Evolutionary conservation across 2,329 filamentous ascomycete species (phyloP).

Genomic region (Arthrobotrys conoides): DNA sequence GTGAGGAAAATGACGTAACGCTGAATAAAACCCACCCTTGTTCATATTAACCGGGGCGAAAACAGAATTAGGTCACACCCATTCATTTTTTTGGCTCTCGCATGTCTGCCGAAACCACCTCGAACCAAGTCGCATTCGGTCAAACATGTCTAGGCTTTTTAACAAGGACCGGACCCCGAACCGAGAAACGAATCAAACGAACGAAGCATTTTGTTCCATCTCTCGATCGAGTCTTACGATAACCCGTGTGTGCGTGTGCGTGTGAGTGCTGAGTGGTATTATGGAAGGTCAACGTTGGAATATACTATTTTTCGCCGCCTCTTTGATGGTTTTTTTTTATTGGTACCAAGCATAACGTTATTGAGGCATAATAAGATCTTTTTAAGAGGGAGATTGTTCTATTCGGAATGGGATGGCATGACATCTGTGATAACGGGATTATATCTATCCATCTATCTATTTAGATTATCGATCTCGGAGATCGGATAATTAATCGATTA

Average conservation of each 20-base stretch:
- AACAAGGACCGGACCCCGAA: too few relatives aligned
- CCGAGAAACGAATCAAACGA: too few relatives aligned
- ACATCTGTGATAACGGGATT: not conserved
- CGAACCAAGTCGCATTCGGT: not conserved
- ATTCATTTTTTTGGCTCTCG: conserved; percentile 5
- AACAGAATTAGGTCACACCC: not conserved
- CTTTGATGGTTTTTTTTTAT: not conserved
- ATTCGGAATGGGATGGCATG: too few relatives aligned
- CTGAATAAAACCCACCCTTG: conserved; percentile 30
- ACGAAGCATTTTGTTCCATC: too few relatives aligned
- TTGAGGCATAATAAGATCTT: conserved; percentile 9
- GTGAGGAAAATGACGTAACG: conserved; percentile 59
- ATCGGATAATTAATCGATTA: too few relatives aligned
- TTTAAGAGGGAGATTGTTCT: not conserved
- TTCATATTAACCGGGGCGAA: not conserved
- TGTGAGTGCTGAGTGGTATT: too few relatives aligned
- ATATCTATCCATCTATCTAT: not conserved
- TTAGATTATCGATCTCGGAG: too few relatives aligned
- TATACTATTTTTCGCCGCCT: not conserved
- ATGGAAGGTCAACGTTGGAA: not conserved
- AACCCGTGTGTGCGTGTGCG: too few relatives aligned
- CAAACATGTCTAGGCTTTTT: not conserved
- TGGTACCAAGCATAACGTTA: conserved; percentile 21
- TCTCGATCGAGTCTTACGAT: too few relatives aligned
- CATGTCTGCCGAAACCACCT: conserved; percentile 25